Percentiles rank a stretch among this genome's conserved stretches.
Evolutionary conservation across 768 basidiomycete genomes (phyloP).

Genomic region (Piloderma croceum): DNA sequence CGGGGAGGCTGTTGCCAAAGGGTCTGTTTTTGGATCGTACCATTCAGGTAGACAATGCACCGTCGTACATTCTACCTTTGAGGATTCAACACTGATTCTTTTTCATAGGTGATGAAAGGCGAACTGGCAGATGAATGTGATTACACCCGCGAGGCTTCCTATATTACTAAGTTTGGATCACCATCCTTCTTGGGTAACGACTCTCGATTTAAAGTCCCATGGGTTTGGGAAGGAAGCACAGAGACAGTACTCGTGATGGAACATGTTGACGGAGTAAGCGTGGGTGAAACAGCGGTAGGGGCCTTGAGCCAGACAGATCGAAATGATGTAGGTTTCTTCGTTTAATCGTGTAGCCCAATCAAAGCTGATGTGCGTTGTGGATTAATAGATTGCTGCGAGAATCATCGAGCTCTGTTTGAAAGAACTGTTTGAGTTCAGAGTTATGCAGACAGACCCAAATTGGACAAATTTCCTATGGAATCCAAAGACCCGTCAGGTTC

Average conservation of each 20-base stretch:
- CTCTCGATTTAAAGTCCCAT: constrained; percentile 74
- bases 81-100: neutral
- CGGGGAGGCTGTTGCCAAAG: constrained; percentile 74
- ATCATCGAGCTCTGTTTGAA: constrained; percentile 82
- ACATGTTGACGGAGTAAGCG: constrained; percentile 69
- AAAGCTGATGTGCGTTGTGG: no score
- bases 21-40: constrained; percentile 90
- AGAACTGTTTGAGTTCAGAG: constrained; percentile 84
- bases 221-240: constrained; percentile 80
- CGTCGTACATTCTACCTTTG: neutral
- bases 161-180: constrained; percentile 55
- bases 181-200: constrained; percentile 48
- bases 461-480: constrained; percentile 98
- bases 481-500: constrained; percentile 51
- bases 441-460: constrained; percentile 99
- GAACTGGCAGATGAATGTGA: constrained; percentile 93
- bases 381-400: constrained; percentile 67
- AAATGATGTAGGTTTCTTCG: constrained; percentile 54
- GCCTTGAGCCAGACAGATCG: constrained; percentile 59
- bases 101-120: constrained; percentile 71
- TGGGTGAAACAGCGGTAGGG: constrained; percentile 58
- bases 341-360: constrained; percentile 4
- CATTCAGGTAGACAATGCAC: constrained; percentile 47
- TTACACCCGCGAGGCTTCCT: constrained; percentile 78
- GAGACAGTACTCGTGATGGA: constrained; percentile 87